phyloP scores from a whole-genome alignment of 768 basidiomycete species.

The Jaapia argillacea region DNA sequence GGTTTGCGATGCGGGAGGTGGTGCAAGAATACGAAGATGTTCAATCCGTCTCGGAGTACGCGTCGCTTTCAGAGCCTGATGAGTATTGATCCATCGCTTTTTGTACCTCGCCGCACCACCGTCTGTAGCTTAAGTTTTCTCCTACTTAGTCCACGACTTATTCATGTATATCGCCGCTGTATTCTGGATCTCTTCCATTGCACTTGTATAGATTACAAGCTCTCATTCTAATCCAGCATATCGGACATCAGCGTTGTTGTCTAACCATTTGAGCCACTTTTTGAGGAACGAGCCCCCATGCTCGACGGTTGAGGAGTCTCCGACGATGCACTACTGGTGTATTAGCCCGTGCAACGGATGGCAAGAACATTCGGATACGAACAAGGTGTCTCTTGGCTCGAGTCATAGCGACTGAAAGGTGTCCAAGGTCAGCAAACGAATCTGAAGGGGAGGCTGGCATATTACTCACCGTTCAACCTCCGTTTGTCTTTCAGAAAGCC shows the following conservation, averaged over 20 bases:
- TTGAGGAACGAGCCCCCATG: conserved; percentile 81
- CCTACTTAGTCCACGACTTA: no score
- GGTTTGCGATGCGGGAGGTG: conserved; percentile 77
- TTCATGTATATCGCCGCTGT: no score
- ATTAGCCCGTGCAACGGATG: neutral
- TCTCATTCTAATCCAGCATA: conserved; percentile 70
- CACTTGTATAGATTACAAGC: no score
- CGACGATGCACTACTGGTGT: conserved; percentile 66
- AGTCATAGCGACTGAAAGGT: conserved; percentile 76
- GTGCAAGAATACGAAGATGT: conserved; percentile 76
- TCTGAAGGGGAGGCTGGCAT: neutral
- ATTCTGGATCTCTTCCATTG: no score
- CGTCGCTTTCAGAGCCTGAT: conserved; percentile 69
- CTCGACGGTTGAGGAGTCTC: conserved; percentile 85
- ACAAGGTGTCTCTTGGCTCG: conserved; percentile 84
- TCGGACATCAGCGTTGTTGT: conserved; percentile 82
- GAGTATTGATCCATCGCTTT: conserved; percentile 63
- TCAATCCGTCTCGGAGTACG: conserved; percentile 71
- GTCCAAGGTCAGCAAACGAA: conserved; percentile 3
- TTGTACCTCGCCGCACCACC: no score
- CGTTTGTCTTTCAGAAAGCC: conserved; percentile 93
- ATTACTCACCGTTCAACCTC: conserved; percentile 71
- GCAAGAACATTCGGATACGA: conserved; percentile 14
- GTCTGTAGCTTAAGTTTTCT: no score
- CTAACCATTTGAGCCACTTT: conserved; percentile 87